phyloP scores from a whole-genome alignment of 2,329 filamentous ascomycete genomes.

The Aspergillus ibericus region DNA sequence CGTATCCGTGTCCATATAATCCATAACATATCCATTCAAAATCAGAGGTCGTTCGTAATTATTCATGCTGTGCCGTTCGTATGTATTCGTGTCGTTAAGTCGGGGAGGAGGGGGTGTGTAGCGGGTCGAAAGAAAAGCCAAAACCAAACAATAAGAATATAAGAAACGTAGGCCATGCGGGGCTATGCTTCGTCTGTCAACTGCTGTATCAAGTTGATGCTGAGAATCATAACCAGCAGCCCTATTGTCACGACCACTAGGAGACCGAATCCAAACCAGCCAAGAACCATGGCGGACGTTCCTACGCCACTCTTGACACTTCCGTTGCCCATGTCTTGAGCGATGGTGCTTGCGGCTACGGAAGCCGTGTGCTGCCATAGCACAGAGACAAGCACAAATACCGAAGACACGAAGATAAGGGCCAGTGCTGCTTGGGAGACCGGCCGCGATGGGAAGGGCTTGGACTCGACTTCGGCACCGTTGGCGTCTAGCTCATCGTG shows the following conservation, averaged over 20 bases:
- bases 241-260: constrained; percentile 96
- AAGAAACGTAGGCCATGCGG: background rate
- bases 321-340: constrained; percentile 88
- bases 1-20: background rate
- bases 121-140: constrained; percentile 7
- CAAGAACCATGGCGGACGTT: constrained; percentile 93
- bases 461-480: constrained; percentile 85
- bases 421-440: constrained; percentile 91
- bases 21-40: background rate
- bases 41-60: constrained; percentile 7
- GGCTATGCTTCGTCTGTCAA: constrained; percentile 44
- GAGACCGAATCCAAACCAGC: constrained; percentile 94
- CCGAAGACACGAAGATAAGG: constrained; percentile 74
- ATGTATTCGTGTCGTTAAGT: constrained; percentile 13
- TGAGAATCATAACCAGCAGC: constrained; percentile 92
- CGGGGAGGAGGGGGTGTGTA: background rate
- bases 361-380: constrained; percentile 79
- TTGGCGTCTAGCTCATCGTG: constrained; percentile 82
- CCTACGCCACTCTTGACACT: constrained; percentile 84
- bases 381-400: constrained; percentile 66
- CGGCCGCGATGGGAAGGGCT: constrained; percentile 87
- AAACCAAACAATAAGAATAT: constrained; percentile 3
- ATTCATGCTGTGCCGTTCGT: constrained; percentile 17
- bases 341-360: constrained; percentile 89
- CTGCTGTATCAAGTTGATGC: constrained; percentile 75